Evolutionary conservation across 2,329 filamentous ascomycete species (phyloP).

Genomic region (Xylaria sp.): DNA sequence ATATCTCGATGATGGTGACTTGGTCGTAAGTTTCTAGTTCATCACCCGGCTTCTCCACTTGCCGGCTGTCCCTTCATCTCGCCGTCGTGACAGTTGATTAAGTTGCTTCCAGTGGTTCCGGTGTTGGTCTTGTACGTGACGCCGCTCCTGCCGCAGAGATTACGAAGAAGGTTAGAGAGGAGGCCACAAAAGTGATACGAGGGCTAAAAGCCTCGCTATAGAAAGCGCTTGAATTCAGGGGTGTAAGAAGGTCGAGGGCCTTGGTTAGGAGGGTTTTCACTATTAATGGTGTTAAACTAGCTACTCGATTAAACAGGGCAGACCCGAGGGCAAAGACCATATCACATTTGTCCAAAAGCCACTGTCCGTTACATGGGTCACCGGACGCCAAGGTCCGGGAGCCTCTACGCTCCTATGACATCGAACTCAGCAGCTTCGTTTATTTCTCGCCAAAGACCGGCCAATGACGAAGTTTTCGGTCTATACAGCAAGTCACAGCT

Average conservation of each 20-base stretch:
- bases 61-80: neutral
- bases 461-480: neutral
- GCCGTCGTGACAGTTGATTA: neutral
- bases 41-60: neutral
- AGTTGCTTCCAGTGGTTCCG: constrained; percentile 43
- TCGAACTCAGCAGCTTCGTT: no score
- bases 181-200: constrained; percentile 41
- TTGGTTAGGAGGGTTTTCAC: neutral
- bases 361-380: neutral
- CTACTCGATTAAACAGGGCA: neutral
- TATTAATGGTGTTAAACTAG: neutral
- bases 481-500: neutral
- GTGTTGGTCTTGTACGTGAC: constrained; percentile 45
- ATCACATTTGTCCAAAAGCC: neutral
- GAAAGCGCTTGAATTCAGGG: neutral
- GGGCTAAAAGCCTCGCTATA: constrained; percentile 5
- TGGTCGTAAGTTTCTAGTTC: constrained; percentile 48
- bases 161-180: constrained; percentile 44
- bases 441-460: neutral
- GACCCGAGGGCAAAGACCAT: neutral
- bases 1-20: constrained; percentile 46
- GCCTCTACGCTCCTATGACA: neutral
- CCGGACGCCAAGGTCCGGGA: neutral
- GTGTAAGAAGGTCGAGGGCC: neutral
- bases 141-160: constrained; percentile 47